Conservation (phyloP, 257 asterid species). For the Fraxinus anomala region DNA sequence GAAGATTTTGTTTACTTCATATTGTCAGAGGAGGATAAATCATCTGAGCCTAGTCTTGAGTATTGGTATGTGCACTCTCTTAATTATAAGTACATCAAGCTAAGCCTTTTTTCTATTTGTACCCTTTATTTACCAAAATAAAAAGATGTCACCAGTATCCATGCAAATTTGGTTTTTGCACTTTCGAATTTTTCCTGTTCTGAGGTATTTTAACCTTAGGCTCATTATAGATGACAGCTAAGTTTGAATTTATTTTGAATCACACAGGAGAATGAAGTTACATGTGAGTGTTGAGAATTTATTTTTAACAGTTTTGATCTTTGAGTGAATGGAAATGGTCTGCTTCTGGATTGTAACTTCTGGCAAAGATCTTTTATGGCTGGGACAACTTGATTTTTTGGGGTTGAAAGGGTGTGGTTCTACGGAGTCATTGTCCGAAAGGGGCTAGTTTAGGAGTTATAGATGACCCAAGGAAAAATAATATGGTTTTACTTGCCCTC, state of each 20-base stretch:
- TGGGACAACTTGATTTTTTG: neutral
- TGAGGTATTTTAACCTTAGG: neutral
- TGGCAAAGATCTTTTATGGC: slow-evolving; percentile 4
- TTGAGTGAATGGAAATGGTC: slow-evolving; percentile 16
- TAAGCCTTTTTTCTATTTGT: neutral
- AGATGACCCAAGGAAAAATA: slow-evolving; percentile 5
- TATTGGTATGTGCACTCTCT: slow-evolving; percentile 63
- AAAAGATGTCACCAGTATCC: neutral
- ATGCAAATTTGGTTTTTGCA: slow-evolving; percentile 17
- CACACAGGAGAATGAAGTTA: neutral
- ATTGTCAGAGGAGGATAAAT: slow-evolving; percentile 97
- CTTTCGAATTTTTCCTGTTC: neutral
- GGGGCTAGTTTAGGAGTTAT: slow-evolving; percentile 3
- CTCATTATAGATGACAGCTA: neutral
- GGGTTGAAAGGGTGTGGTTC: slow-evolving; percentile 12
- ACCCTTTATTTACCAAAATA: slow-evolving; percentile 12
- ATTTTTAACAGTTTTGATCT: slow-evolving; percentile 16
- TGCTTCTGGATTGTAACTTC: slow-evolving; percentile 21
- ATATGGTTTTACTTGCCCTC: neutral
- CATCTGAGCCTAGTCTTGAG: slow-evolving; percentile 97
- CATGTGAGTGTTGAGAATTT: neutral
- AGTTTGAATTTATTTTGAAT: neutral
- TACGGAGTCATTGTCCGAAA: neutral
- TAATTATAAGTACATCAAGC: neutral
- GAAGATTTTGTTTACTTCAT: slow-evolving; percentile 98